Conservation (phyloP, 192 early-diverging fungal species). For the Rhizophagus sp. region DNA sequence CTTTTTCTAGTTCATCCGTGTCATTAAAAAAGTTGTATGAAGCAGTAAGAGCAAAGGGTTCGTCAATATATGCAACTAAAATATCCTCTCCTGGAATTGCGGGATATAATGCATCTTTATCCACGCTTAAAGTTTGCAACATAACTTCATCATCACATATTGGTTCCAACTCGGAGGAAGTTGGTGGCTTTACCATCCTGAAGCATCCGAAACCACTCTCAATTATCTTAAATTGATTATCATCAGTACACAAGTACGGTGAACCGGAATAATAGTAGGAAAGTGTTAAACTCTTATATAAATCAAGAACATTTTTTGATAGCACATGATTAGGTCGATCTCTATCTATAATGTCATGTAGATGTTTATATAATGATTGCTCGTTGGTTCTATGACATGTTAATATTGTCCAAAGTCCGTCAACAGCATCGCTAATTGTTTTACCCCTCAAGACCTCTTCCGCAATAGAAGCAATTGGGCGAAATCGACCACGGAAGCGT, state of each 20-base stretch:
- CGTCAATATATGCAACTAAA: slow-evolving; percentile 10
- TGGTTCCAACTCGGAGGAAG: background rate
- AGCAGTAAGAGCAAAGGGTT: slow-evolving; percentile 9
- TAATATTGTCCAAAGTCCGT: background rate
- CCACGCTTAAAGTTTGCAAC: background rate
- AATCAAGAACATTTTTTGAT: slow-evolving; percentile 8
- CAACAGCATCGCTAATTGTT: background rate
- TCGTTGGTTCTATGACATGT: background rate
- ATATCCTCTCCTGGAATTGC: background rate
- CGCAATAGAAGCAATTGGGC: background rate
- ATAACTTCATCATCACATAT: background rate
- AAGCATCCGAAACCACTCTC: slow-evolving; percentile 1
- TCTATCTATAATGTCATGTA: background rate
- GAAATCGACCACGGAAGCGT: background rate
- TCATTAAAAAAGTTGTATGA: background rate
- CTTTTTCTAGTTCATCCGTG: background rate
- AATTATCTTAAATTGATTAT: background rate
- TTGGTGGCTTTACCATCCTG: background rate
- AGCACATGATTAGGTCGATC: background rate
- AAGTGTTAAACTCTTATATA: slow-evolving; percentile 3
- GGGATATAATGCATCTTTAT: background rate
- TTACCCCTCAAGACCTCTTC: background rate
- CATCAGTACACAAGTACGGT: background rate
- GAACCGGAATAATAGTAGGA: slow-evolving; percentile 10
- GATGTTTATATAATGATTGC: background rate